phyloP scores from a whole-genome alignment of 2,329 filamentous ascomycete species.

The Teratosphaeria nubilosa region DNA sequence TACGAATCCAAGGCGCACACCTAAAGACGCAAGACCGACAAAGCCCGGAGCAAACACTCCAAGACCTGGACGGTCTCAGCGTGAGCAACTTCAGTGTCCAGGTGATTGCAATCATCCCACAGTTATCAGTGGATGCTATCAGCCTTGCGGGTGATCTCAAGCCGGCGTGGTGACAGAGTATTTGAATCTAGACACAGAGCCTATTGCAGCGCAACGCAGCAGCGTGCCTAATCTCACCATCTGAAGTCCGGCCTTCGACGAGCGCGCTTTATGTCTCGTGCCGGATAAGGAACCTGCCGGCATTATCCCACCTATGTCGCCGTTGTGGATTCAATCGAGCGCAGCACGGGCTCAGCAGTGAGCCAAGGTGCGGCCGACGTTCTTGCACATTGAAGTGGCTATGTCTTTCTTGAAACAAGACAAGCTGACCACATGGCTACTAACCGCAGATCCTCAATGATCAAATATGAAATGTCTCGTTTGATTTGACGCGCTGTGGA shows the following conservation, averaged over 20 bases:
- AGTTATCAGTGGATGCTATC: neutral
- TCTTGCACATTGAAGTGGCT: neutral
- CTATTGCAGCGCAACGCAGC: neutral
- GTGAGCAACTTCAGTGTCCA: too few species aligned
- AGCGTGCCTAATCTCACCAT: neutral
- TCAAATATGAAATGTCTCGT: neutral
- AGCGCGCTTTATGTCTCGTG: neutral
- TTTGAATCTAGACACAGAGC: neutral
- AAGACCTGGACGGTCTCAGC: too few species aligned
- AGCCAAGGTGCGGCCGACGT: neutral
- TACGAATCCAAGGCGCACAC: neutral
- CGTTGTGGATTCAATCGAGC: neutral
- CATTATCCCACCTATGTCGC: neutral
- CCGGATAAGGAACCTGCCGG: neutral
- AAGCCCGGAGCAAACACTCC: neutral
- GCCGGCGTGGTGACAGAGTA: neutral
- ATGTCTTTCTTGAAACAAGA: neutral
- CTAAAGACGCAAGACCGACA: neutral
- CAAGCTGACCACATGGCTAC: neutral
- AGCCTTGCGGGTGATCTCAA: neutral
- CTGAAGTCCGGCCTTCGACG: neutral
- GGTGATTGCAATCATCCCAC: neutral
- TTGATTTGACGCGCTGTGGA: neutral
- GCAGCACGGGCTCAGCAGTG: neutral
- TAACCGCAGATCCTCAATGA: neutral